A percentile compares a stretch with the other conserved stretches of the same genome.
Evolutionary conservation across 805 yeast genomes (phyloP).

Genomic region (Kodamaea hsintzibuensis): DNA sequence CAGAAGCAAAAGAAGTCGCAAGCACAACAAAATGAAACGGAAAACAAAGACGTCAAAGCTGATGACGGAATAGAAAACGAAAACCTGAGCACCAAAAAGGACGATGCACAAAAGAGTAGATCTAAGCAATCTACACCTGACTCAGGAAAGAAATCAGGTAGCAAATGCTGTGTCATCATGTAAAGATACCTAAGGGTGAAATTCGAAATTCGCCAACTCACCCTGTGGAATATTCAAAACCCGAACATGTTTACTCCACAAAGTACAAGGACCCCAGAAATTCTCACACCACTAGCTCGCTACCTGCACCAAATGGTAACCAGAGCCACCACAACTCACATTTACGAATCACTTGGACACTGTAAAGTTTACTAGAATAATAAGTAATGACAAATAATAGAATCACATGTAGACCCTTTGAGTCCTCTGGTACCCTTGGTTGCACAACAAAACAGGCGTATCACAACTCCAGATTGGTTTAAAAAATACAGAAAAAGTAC

Average conservation of each 20-base stretch:
- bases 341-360: not conserved
- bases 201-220: too few relatives aligned
- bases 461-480: not conserved
- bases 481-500: slow-evolving; percentile 7
- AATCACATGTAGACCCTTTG: not conserved
- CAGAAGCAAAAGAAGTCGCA: slow-evolving; percentile 33
- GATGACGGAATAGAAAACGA: slow-evolving; percentile 6
- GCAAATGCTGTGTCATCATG: slow-evolving; percentile 35
- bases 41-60: not conserved
- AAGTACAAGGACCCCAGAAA: not conserved
- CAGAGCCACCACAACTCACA: not conserved
- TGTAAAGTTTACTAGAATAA: slow-evolving; percentile 1
- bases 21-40: slow-evolving; percentile 8
- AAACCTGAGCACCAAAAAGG: slow-evolving; percentile 7
- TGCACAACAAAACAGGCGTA: not conserved
- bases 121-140: slow-evolving; percentile 21
- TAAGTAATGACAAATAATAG: not conserved
- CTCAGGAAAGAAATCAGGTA: slow-evolving; percentile 13
- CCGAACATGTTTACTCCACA: not conserved
- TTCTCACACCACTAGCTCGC: not conserved
- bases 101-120: slow-evolving; percentile 16
- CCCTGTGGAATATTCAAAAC: too few relatives aligned
- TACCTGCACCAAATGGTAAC: not conserved
- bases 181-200: slow-evolving; percentile 9
- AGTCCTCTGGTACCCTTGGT: not conserved